Conservation (phyloP, 169 alveolate genomes). For the Sarcocystis neurona region DNA sequence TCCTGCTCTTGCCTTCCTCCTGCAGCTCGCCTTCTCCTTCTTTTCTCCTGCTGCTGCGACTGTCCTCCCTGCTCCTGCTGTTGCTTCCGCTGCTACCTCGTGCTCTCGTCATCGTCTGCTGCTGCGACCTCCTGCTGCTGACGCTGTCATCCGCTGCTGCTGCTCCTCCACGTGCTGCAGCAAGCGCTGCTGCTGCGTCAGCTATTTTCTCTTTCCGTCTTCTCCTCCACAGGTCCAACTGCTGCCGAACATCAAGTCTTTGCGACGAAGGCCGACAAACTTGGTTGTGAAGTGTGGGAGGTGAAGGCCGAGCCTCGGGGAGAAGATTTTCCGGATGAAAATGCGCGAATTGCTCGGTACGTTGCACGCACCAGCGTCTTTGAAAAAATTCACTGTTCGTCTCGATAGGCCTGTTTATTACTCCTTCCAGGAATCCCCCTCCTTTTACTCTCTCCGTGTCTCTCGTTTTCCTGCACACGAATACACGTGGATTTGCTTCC, state of each 20-base stretch:
- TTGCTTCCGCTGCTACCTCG: no score
- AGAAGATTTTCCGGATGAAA: constrained; percentile 44
- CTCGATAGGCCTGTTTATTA: background rate
- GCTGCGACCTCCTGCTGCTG: no score
- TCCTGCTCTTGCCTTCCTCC: background rate
- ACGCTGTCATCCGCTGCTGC: no score
- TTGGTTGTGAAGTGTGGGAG: background rate
- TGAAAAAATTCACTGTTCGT: background rate
- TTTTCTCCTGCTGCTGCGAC: background rate
- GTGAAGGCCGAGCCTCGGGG: constrained; percentile 41
- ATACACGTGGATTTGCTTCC: no score
- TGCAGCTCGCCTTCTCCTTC: background rate
- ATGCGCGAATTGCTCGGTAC: constrained; percentile 31
- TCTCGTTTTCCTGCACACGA: background rate
- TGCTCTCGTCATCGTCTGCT: no score
- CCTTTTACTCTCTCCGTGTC: background rate
- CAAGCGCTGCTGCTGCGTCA: background rate
- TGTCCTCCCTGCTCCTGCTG: no score
- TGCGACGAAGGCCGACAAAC: constrained; percentile 21
- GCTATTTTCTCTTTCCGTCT: background rate
- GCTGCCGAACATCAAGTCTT: constrained; percentile 8
- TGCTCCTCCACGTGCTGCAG: background rate
- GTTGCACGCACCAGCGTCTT: background rate
- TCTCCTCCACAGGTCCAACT: constrained; percentile 76
- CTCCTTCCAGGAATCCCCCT: background rate